Evolutionary conservation across 1,284 basidiomycete genomes (phyloP), one percentile per base, ranked within the genome.

Genomic region (Cutaneotrichosporon sp.): DNA sequence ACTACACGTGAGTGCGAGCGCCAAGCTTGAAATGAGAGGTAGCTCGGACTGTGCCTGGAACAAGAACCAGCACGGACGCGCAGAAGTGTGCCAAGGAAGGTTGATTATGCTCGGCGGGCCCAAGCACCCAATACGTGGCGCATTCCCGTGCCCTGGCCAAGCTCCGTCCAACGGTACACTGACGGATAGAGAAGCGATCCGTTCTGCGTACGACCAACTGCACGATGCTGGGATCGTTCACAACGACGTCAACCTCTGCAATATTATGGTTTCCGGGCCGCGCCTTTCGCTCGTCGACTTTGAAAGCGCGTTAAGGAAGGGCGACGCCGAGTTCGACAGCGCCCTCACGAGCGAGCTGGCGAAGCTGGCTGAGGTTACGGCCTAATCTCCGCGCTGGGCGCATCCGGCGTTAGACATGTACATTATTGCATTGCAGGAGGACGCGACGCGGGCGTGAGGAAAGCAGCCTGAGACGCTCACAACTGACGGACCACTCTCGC

Each of bases 161-260:
- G 42, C 42, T 46, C 42, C 42, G 42, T 46, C 18, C 18, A 6
- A 9, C 42, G 1, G 16, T 18, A 18, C 22, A 18, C 49, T 50
- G 49, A 50, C 49, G 5, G 31, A 8, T 34, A 56, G 53, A 26
- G 18, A n/a, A 26, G 32, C 53, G 32, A 56, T 56, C 53, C 53
- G 53, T 8, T 4, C 32, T 7, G 53, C 53, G 10, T 56, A 56
- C 53, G 53, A 56, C 10, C 13, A 40, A 14, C 53, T 56, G n/a
- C 53, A 56, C 36, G 36, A 18, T n/a, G 53, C 53, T n/a, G 53
- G 53, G 2, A 34, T 56, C 2, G 53, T 40, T 21, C 53, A 56
- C 53, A 56, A 56, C 34, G 53, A 56, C 36, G 11, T 56, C 34
- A 40, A 56, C 53, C 53, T 56, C n/a, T 56, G 53, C 53, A 56